These are phyloP conservation scores for Mortierella sp. DNA, from an alignment of 371 early-diverging fungal genomes.

Conservation along the genomic window DNA sequence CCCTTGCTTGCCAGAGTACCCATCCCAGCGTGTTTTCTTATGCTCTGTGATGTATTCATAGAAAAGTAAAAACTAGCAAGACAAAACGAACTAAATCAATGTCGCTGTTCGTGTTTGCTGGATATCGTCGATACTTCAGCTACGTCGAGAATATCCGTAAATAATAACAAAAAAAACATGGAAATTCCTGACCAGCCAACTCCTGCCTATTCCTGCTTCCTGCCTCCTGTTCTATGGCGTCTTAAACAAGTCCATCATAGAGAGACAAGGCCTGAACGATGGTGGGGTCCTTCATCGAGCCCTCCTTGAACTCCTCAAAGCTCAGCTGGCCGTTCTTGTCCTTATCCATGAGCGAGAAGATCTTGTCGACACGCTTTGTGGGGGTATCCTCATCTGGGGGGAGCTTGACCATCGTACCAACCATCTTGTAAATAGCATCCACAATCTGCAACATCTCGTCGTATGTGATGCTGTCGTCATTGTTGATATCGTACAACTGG, in stretches of 20 bases:
- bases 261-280: conserved; percentile 88
- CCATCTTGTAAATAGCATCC: conserved; percentile 95
- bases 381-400: conserved; percentile 95
- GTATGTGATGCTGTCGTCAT: conserved; percentile 89
- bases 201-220: conserved; percentile 35
- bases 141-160: no score
- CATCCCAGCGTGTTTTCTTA: no score
- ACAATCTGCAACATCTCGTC: conserved; percentile 94
- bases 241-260: conserved; percentile 84
- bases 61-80: no score
- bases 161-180: no score
- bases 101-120: no score
- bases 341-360: conserved; percentile 92
- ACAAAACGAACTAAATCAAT: no score
- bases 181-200: no score
- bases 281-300: conserved; percentile 89
- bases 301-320: conserved; percentile 91
- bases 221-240: no score
- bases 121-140: no score
- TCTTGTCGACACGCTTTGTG: conserved; percentile 91
- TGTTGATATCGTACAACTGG: conserved; percentile 93
- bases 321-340: conserved; percentile 84
- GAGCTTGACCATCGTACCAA: conserved; percentile 91
- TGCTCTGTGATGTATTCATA: no score
- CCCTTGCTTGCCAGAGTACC: no score